Conservation (phyloP, 768 basidiomycete genomes). For the Boletales sp. region DNA sequence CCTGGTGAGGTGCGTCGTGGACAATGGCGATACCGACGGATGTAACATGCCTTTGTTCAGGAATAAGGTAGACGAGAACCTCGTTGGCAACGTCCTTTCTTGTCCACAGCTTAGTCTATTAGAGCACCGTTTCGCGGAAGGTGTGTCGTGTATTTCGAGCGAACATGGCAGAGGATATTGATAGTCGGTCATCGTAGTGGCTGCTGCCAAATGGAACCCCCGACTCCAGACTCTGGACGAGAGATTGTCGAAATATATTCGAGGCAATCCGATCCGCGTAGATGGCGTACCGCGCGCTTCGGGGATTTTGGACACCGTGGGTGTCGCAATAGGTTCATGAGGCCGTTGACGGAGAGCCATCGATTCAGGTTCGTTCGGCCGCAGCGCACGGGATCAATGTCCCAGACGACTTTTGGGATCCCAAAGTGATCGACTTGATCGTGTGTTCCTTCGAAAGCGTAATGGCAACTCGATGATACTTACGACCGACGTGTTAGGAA, state of each 20-base stretch:
- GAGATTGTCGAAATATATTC: constrained; percentile 64
- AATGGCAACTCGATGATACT: neutral
- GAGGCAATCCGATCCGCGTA: constrained; percentile 65
- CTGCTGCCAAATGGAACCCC: constrained; percentile 60
- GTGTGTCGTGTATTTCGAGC: constrained; percentile 30
- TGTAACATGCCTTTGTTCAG: constrained; percentile 30
- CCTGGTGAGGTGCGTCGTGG: constrained; percentile 47
- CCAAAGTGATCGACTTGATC: constrained; percentile 52
- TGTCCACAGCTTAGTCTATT: constrained; percentile 67
- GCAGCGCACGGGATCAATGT: constrained; percentile 68
- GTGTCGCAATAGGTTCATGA: neutral
- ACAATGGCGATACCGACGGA: neutral
- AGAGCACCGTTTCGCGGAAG: constrained; percentile 59
- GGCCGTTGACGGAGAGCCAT: neutral
- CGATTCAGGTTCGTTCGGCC: constrained; percentile 56
- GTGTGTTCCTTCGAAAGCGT: constrained; percentile 33
- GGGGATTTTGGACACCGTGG: constrained; percentile 70
- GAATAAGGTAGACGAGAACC: constrained; percentile 67
- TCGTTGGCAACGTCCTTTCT: constrained; percentile 62
- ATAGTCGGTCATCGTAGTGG: constrained; percentile 39
- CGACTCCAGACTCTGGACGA: constrained; percentile 58
- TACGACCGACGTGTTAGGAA: constrained; percentile 41
- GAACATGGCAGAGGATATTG: neutral
- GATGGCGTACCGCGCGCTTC: constrained; percentile 75
- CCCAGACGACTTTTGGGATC: constrained; percentile 70